Percentiles rank a stretch among this genome's conserved stretches.
Conservation (phyloP, 352 stramenopile genomes). For the Globisporangium rhizosaccharum region DNA sequence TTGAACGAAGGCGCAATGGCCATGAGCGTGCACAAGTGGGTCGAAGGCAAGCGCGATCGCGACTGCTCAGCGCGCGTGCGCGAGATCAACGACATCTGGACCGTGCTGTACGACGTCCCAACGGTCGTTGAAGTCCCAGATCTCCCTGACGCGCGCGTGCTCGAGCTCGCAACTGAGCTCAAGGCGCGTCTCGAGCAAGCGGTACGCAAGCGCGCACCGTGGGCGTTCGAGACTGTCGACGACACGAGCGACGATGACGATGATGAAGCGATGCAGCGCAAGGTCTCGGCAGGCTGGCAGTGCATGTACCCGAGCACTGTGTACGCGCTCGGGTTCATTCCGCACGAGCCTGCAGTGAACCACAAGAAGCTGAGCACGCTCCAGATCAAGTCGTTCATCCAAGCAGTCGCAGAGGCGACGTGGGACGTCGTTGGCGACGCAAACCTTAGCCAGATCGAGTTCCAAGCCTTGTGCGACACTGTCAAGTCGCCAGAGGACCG, state of each 20-base stretch:
- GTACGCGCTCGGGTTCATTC: conserved; percentile 66
- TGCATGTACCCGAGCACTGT: conserved; percentile 67
- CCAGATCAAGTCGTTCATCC: conserved; percentile 84
- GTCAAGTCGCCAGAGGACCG: conserved; percentile 27
- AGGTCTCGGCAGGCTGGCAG: conserved; percentile 31
- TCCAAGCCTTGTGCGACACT: conserved; percentile 72
- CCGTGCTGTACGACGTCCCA: conserved; percentile 56
- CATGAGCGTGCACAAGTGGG: conserved; percentile 86
- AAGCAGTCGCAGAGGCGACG: conserved; percentile 61
- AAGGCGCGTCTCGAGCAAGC: conserved; percentile 28
- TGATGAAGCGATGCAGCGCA: conserved; percentile 12
- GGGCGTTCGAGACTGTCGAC: conserved; percentile 34
- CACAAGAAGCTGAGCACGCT: conserved; percentile 74
- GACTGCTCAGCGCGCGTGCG: conserved; percentile 71
- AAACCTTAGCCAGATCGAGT: conserved; percentile 56
- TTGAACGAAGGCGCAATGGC: conserved; percentile 82
- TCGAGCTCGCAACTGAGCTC: conserved; percentile 43
- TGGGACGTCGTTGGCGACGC: conserved; percentile 57
- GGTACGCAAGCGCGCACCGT: conserved; percentile 56
- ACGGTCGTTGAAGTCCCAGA: conserved; percentile 64
- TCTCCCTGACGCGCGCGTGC: conserved; percentile 34
- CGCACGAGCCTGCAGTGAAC: conserved; percentile 24
- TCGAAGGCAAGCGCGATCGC: conserved; percentile 59
- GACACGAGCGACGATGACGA: conserved; percentile 5
- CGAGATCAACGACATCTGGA: conserved; percentile 71